Evolutionary conservation across 768 basidiomycete species (phyloP), one percentile per base, ranked within the genome.

Genomic region (Kockovaella imperatae): DNA sequence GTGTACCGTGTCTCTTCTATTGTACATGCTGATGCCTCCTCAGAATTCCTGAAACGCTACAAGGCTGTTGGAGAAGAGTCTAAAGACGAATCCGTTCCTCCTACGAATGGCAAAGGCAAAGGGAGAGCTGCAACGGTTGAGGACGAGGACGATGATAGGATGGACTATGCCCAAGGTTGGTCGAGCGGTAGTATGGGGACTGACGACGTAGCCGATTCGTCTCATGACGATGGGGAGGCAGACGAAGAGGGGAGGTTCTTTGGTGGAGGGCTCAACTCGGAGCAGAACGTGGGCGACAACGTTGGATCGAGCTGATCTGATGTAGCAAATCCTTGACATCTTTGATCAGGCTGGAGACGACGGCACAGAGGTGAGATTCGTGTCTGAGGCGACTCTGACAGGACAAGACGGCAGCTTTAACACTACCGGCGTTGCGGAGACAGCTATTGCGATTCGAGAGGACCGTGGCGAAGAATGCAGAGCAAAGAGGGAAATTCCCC

Each of bases 401-500:
- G 31, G 5, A 10, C 23, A 40, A 54, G 58, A 21, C 75, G 24
- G 82, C 83, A 58, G 79, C 78, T 52, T 71, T 91, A 48, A 81
- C 83, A 2, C 73, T 86, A 3, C 79, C 82, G 10, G 76, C 78
- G 31, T 78, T 95, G 23, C 79, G 87, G 47, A 78, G 83, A 62
- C 75, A 83, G 47, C 75, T 97, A 23, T 74, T 86, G 32, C 77
- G 79, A 31, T 84, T 99, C 60, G 91, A 97, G 72, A 80, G 88
- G 34, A 82, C 87, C 1, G 83, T 85, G 18, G 83, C 87, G 69
- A 96, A 91, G 74, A 99, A 99, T 70, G 86, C 91, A 62, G 89
- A 91, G 68, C 84, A 93, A 65, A 78, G 95, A 25, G 91, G 89
- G n/a, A 95, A 95, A 70, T 87, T 86, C 68, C 85, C 87, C 0